Conservation (phyloP, 805 yeast genomes). For the Scheffersomyces ergatensis region DNA sequence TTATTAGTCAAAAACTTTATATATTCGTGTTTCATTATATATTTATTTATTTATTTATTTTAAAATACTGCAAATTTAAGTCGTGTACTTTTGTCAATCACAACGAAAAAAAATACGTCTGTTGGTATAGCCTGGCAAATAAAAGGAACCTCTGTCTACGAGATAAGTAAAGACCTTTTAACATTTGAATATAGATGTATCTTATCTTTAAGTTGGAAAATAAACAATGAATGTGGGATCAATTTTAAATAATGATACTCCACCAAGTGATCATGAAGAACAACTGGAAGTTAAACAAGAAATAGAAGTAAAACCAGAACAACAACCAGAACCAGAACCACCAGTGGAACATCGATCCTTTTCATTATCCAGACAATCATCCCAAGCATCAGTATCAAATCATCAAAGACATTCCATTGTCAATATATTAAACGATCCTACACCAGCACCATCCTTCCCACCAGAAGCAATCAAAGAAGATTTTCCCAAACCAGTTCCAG, state of each 20-base stretch:
- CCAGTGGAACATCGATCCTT: neutral
- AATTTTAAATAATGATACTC: conserved; percentile 32
- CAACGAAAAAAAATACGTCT: too few species aligned
- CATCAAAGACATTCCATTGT: conserved; percentile 29
- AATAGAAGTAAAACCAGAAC: neutral
- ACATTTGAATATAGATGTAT: too few species aligned
- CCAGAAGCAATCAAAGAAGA: neutral
- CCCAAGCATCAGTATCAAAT: neutral
- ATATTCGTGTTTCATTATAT: too few species aligned
- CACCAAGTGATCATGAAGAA: conserved; percentile 17
- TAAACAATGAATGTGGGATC: conserved; percentile 36
- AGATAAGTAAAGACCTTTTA: too few species aligned
- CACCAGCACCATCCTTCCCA: conserved; percentile 2
- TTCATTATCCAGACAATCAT: neutral
- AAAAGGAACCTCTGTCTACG: too few species aligned
- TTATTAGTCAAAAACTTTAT: too few species aligned
- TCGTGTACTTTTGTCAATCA: too few species aligned
- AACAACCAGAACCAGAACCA: neutral
- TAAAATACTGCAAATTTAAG: too few species aligned
- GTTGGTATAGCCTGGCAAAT: too few species aligned
- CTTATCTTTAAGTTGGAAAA: too few species aligned
- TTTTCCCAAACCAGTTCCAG: neutral
- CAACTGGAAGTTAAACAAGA: conserved; percentile 1
- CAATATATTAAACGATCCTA: conserved; percentile 23
- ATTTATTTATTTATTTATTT: too few species aligned